phyloP scores from a whole-genome alignment of 768 basidiomycete species.

The Filobasidium floriforme region DNA sequence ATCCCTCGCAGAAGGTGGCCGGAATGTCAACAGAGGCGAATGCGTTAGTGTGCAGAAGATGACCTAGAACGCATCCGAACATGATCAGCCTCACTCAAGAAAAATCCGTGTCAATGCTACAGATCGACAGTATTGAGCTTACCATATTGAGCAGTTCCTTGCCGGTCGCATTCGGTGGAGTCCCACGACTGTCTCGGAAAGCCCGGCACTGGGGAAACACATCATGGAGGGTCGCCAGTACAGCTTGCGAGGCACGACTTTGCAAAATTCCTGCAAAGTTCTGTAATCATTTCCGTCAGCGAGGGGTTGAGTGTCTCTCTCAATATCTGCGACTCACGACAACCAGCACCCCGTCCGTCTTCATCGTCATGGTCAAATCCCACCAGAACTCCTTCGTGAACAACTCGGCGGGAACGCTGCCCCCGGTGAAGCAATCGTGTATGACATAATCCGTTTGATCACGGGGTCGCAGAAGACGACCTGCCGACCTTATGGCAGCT shows the following conservation, averaged over 20 bases:
- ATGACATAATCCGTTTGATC: slow-evolving; percentile 57
- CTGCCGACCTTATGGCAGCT: slow-evolving; percentile 26
- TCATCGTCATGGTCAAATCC: slow-evolving; percentile 58
- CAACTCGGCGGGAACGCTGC: slow-evolving; percentile 75
- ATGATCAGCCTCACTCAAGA: neutral
- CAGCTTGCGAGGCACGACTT: slow-evolving; percentile 58
- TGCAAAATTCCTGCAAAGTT: slow-evolving; percentile 72
- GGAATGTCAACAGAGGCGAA: slow-evolving; percentile 39
- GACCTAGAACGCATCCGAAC: slow-evolving; percentile 51
- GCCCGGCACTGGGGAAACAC: slow-evolving; percentile 72
- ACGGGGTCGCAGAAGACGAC: slow-evolving; percentile 6
- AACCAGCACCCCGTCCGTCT: slow-evolving; percentile 65
- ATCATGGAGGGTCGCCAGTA: slow-evolving; percentile 62
- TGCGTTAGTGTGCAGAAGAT: slow-evolving; percentile 63
- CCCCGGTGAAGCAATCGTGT: slow-evolving; percentile 92
- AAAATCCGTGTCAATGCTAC: neutral
- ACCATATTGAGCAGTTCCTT: slow-evolving; percentile 64
- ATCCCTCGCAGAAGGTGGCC: slow-evolving; percentile 28
- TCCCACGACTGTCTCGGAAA: slow-evolving; percentile 62
- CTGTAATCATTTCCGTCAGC: slow-evolving; percentile 45
- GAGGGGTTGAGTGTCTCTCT: neutral
- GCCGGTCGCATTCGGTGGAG: slow-evolving; percentile 50
- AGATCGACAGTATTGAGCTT: slow-evolving; percentile 26
- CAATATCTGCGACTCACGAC: slow-evolving; percentile 51
- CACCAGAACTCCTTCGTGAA: slow-evolving; percentile 80